Evolutionary conservation across 2,329 filamentous ascomycete genomes (phyloP).

Genomic region (Harringtonia aguacate): DNA sequence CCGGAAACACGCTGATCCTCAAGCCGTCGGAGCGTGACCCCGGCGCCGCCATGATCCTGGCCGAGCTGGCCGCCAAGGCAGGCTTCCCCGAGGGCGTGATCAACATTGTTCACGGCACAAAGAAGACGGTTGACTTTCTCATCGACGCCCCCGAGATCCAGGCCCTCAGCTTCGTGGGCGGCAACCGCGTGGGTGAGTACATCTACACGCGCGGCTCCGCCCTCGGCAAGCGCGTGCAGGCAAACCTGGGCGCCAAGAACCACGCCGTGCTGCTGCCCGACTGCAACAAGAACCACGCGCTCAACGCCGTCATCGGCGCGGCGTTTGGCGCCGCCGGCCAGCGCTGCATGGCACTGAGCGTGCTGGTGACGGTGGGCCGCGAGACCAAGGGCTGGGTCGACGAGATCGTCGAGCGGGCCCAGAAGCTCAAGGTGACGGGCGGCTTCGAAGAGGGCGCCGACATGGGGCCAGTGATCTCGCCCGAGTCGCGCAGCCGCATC

Average conservation of each 20-base stretch:
- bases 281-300: slow-evolving; percentile 79
- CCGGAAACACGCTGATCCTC: slow-evolving; percentile 71
- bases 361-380: slow-evolving; percentile 70
- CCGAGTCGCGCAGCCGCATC: slow-evolving; percentile 63
- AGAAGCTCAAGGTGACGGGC: slow-evolving; percentile 61
- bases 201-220: slow-evolving; percentile 68
- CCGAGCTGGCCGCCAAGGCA: slow-evolving; percentile 66
- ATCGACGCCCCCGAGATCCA: slow-evolving; percentile 77
- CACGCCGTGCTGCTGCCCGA: slow-evolving; percentile 75
- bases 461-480: slow-evolving; percentile 72
- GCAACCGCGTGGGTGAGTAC: slow-evolving; percentile 82
- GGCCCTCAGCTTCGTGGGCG: slow-evolving; percentile 74
- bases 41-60: slow-evolving; percentile 74
- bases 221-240: slow-evolving; percentile 80
- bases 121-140: slow-evolving; percentile 77
- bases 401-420: slow-evolving; percentile 66
- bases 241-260: slow-evolving; percentile 82
- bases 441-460: slow-evolving; percentile 74
- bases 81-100: slow-evolving; percentile 72
- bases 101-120: slow-evolving; percentile 71
- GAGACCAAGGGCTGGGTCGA: slow-evolving; percentile 74
- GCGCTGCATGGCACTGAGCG: slow-evolving; percentile 77
- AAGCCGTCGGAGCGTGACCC: slow-evolving; percentile 82
- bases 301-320: slow-evolving; percentile 73
- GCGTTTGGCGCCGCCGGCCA: slow-evolving; percentile 79